Base-by-base conservation (phyloP, 805 yeast genomes). In the Yarrowia sp. region DNA sequence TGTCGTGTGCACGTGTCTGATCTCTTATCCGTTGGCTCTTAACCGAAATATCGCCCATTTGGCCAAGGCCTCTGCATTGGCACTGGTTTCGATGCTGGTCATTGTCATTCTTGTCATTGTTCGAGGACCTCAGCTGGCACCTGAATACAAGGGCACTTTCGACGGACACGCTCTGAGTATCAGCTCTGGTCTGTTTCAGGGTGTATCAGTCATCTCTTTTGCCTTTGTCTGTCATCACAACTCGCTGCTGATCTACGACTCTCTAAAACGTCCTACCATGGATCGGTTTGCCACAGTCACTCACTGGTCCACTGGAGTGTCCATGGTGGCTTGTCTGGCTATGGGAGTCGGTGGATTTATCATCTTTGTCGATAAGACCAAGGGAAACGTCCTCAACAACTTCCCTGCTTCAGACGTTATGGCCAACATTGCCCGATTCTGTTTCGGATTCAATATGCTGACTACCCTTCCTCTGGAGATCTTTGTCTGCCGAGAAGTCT, bases 141-240 rank as follows among this genome's bases (percentile, higher is more conserved):
- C 78, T 0, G 79, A 80, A 0, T 76, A 61, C 34, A 47, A 82
- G 19, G 89, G 90, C 0, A 70, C 78, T 0, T 78, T 89, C 17
- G 69, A 85, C 0, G 52, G 72, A 2, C 76, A 78, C 68, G 76
- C 13, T 64, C 78, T 47, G 79, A 79, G 91, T 5, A 74, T 91
- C 61, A 88, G 88, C 70, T 76, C 82, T 13, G 86, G 87, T 49
- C 79, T 93, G 3, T 91, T 93, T 75, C 97, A 93, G 77, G 97
- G 97, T 2, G 86, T 93, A 34, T 88, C 95, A n/a, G 97, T 93
- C 61, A 91, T 93, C 39, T 92, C 97, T 0, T 93, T 93, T 79
- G 98, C 98, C 1, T 83, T 94, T 71, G 98, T 93, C 3, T 93
- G 98, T 75, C 98, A 93, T 75, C 98, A 93, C 76, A 93, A 93